These are phyloP conservation scores for Aureobasidium sp. DNA, from an alignment of 2,329 filamentous ascomycete genomes.

Conservation along the genomic window DNA sequence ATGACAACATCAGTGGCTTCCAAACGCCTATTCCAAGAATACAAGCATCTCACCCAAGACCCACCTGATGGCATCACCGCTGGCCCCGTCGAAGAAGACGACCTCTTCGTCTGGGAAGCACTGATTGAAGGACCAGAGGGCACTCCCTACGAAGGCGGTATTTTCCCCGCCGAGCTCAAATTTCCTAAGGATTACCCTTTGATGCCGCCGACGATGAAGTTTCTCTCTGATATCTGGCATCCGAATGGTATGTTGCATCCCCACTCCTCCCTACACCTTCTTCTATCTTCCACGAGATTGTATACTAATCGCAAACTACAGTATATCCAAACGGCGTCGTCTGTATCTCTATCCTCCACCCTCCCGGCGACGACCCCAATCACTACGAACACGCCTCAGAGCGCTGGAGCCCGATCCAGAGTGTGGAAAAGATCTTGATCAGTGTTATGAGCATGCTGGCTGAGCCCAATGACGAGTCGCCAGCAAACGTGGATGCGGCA, in stretches of 20 bases:
- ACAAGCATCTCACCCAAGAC: conserved; percentile 86
- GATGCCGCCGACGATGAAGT: conserved; percentile 91
- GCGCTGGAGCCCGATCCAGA: conserved; percentile 94
- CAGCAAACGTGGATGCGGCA: conserved; percentile 90
- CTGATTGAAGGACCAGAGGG: conserved; percentile 91
- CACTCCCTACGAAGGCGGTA: conserved; percentile 90
- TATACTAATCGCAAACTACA: conserved; percentile 27
- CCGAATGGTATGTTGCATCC: conserved; percentile 62
- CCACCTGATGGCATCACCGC: conserved; percentile 97
- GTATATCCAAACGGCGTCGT: conserved; percentile 88
- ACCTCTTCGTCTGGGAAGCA: conserved; percentile 93
- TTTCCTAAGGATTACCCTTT: conserved; percentile 98
- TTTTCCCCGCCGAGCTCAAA: conserved; percentile 89
- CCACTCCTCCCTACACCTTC: no score
- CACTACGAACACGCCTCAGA: conserved; percentile 96
- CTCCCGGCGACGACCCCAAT: conserved; percentile 93
- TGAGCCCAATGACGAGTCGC: conserved; percentile 93
- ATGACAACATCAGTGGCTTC: conserved; percentile 42
- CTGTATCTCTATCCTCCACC: conserved; percentile 96
- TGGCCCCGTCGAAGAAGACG: conserved; percentile 85
- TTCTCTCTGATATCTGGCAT: conserved; percentile 89
- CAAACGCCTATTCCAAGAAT: conserved; percentile 88
- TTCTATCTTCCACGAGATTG: background rate
- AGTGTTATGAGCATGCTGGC: conserved; percentile 98
- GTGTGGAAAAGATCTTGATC: conserved; percentile 94